These are phyloP conservation scores for Trichoderma atroviride DNA, from an alignment of 2,329 filamentous ascomycete species.

Conservation along the genomic window DNA sequence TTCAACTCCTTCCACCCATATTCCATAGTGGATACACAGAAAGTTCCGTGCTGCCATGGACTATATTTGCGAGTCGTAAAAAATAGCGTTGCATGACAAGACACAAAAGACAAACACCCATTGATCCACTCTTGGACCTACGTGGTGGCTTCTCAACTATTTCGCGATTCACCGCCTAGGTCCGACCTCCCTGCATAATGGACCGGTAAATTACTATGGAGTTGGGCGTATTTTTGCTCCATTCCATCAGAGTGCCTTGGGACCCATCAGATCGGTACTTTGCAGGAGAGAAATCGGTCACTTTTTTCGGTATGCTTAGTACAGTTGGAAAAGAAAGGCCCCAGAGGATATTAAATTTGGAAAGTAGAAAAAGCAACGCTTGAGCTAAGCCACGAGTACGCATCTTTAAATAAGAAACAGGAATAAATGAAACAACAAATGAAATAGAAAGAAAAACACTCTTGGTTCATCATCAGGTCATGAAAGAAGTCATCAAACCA, in stretches of 20 bases:
- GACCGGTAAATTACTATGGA: not conserved
- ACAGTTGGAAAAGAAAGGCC: not conserved
- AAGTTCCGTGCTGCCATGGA: not conserved
- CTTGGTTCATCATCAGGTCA: constrained; percentile 16
- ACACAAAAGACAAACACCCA: not conserved
- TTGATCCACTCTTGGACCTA: constrained; percentile 19
- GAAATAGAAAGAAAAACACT: not conserved
- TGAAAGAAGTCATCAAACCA: constrained; percentile 12
- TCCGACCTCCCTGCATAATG: not conserved
- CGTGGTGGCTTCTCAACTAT: constrained; percentile 22
- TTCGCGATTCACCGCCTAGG: constrained; percentile 15
- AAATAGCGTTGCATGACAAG: not conserved
- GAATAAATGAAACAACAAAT: not conserved
- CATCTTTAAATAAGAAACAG: not conserved
- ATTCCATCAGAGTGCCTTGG: not conserved
- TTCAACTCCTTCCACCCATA: not conserved
- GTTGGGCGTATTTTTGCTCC: not conserved
- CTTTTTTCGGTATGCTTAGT: not conserved
- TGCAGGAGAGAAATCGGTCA: not conserved
- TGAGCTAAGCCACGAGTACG: constrained; percentile 1
- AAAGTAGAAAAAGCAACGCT: not conserved
- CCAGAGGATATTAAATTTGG: not conserved
- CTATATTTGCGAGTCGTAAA: not conserved
- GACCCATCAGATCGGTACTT: not conserved
- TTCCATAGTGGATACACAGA: not conserved